A percentile compares a stretch with the other conserved stretches of the same genome.
Evolutionary conservation across 1,284 basidiomycete species (phyloP).

Genomic region (Papiliotrema laurentii): DNA sequence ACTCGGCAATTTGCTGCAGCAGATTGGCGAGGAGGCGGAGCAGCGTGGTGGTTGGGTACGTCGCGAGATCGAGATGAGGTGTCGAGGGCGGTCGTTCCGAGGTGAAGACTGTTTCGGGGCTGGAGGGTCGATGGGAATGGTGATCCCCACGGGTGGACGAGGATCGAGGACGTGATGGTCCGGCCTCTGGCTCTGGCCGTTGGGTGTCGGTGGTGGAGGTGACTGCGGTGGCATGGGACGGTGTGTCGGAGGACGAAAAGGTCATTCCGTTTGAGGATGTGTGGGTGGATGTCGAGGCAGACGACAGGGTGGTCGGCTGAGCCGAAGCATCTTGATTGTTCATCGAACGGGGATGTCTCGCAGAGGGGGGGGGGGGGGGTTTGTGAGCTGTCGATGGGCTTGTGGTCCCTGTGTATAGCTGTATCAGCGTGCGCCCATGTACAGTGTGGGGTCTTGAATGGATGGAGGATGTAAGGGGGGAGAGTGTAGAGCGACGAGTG

Average conservation of each 20-base stretch:
- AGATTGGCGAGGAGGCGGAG: constrained; percentile 83
- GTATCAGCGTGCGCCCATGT: no score
- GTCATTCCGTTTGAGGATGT: no score
- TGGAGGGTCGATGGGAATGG: constrained; percentile 11
- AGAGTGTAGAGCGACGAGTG: background rate
- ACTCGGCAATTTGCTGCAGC: constrained; percentile 83
- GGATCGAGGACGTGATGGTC: constrained; percentile 1
- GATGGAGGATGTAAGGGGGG: background rate
- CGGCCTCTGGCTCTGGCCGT: constrained; percentile 1
- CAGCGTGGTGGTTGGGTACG: constrained; percentile 59
- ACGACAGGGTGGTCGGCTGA: background rate
- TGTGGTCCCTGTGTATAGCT: no score
- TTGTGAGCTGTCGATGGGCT: no score
- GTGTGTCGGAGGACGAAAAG: no score
- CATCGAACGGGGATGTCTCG: background rate
- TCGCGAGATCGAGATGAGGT: constrained; percentile 54
- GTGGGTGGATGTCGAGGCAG: background rate
- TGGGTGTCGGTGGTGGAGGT: no score
- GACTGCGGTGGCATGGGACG: no score
- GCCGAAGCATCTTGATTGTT: background rate
- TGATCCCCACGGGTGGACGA: background rate
- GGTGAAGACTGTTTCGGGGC: constrained; percentile 14
- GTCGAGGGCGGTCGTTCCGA: constrained; percentile 4
- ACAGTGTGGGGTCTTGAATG: no score
- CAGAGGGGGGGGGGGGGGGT: background rate